Conservation (phyloP, 202 grass and related monocot genomes). For the Schoenoplectus tabernaemontani region DNA sequence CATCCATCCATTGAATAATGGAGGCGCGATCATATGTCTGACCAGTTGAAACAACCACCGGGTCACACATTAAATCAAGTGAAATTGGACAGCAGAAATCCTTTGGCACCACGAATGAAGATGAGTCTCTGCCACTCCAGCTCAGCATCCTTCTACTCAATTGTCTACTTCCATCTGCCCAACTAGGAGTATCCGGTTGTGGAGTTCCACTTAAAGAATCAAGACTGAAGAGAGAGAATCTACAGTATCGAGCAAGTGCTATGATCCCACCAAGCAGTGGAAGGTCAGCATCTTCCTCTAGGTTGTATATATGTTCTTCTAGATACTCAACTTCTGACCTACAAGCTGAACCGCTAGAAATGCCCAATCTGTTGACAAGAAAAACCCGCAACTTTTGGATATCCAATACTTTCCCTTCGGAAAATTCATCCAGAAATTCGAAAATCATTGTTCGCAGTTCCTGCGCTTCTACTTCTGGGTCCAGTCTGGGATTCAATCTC, state of each 20-base stretch:
- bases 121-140: constrained; percentile 39
- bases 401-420: constrained; percentile 35
- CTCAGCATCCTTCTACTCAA: constrained; percentile 46
- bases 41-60: constrained; percentile 71
- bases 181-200: constrained; percentile 28
- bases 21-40: constrained; percentile 86
- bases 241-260: constrained; percentile 61
- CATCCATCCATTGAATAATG: constrained; percentile 88
- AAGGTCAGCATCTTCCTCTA: constrained; percentile 77
- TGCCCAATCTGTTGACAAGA: constrained; percentile 42
- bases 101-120: constrained; percentile 65
- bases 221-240: constrained; percentile 67
- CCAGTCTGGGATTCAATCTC: constrained; percentile 32
- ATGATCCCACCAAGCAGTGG: constrained; percentile 49
- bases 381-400: constrained; percentile 10
- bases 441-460: constrained; percentile 41
- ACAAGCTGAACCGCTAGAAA: constrained; percentile 41
- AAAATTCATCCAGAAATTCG: constrained; percentile 39
- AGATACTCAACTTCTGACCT: constrained; percentile 70
- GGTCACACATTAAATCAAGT: constrained; percentile 80
- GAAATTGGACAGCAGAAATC: constrained; percentile 97
- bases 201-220: constrained; percentile 13
- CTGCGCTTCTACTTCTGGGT: constrained; percentile 42
- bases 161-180: constrained; percentile 7
- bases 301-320: constrained; percentile 71